Base-by-base conservation (phyloP, 371 early-diverging fungal genomes). In the Cokeromyces recurvatus region DNA sequence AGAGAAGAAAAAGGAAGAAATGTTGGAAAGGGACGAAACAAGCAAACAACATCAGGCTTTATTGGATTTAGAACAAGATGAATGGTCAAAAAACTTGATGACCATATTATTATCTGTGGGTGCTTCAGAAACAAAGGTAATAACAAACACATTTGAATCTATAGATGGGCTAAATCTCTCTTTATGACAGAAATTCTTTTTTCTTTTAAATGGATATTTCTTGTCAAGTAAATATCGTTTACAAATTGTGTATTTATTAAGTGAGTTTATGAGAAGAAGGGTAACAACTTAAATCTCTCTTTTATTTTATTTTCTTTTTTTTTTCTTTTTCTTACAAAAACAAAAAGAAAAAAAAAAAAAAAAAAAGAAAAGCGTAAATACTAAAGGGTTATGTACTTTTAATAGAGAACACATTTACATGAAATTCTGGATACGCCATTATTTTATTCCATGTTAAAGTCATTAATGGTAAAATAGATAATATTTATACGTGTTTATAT, bases 401-500 rank as follows among this genome's bases (percentile, higher is more conserved):
- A n/a, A 17, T 50, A 80, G 73, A 61, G 82, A 21, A 78, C 79
- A 9, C 78, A 79, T 51, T 50, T 78, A 46, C 79, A 81, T 50
- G 79, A 81, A 59, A 79, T 81, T 23, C 52, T 81, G 24, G 77
- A 71, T 24, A 81, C 82, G 5, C 76, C 79, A 1, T 57, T 81
- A 17, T 79, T 81, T 39, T 51, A 64, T 11, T 79, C 79, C 6
- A 63, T 81, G 57, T 35, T 81, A 1, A 73, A 77, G 27, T 81
- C 82, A 14, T 46, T 81, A 38, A 81, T 79, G 78, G 81, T 81
- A 74, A 31, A 16, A n/a, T n/a, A n/a, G n/a, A n/a, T n/a, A n/a
- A n/a, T 24, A 20, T 14, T 15, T 11, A n/a, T n/a, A n/a, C n/a
- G n/a, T n/a, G n/a, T n/a, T n/a, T n/a, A n/a, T n/a, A n/a, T n/a